Evolutionary conservation across 2,329 filamentous ascomycete species (phyloP), one percentile per base, ranked within the genome.

Genomic region (Pezizomycotina sp.): DNA sequence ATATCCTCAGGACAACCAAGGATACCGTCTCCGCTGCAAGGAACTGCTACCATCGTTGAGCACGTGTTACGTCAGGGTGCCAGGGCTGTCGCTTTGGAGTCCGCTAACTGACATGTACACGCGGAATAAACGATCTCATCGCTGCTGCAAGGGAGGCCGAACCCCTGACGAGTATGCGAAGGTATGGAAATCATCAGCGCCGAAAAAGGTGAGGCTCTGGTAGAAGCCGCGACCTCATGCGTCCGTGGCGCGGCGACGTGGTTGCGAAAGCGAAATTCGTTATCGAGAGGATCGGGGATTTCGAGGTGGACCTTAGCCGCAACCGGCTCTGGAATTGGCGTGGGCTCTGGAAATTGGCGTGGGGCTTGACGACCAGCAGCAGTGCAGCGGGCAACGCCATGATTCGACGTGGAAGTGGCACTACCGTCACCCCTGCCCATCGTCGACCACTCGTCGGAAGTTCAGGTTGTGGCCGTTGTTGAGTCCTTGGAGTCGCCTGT

Each of bases 271-370:
- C 84, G 7, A 82, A 82, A 51, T 67, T 71, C 54, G 73, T 91
- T 27, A 77, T 98, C 39, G 83, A 92, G 58, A 69, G 77, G 43
- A 82, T 89, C 46, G 83, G 84, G 13, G 84, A 92, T 56, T 92
- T 92, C 47, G 83, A 92, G 56, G 72, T 84, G 48, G 71, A 77
- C 47, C 53, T 60, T 23, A 60, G 59, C 12, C 57, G 53, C 45
- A n/a, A n/a, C n/a, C n/a, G n/a, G n/a, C n/a, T n/a, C n/a, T n/a
- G n/a, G n/a, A n/a, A n/a, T n/a, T n/a, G n/a, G n/a, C n/a, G n/a
- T n/a, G n/a, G n/a, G n/a, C n/a, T n/a, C n/a, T n/a, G n/a, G n/a
- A n/a, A n/a, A n/a, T n/a, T n/a, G n/a, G n/a, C n/a, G n/a, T n/a
- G n/a, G n/a, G n/a, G n/a, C n/a, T n/a, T n/a, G n/a, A n/a, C n/a